These are phyloP conservation scores for Galeopsis tetrahit DNA, from an alignment of 257 asterid species.

Conservation along the genomic window DNA sequence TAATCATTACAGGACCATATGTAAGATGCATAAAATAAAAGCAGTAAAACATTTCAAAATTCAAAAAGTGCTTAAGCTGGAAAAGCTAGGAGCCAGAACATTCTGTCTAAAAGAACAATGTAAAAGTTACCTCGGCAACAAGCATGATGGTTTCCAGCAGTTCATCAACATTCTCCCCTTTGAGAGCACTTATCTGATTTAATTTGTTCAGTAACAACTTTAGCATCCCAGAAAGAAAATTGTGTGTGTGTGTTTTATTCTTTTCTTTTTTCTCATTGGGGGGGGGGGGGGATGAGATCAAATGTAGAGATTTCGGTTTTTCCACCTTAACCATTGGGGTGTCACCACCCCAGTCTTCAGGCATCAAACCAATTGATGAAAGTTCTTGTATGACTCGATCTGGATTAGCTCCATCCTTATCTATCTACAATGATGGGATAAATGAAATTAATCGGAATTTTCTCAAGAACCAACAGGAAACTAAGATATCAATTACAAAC, in stretches of 20 bases:
- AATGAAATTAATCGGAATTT: slow-evolving; percentile 27
- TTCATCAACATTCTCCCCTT: slow-evolving; percentile 92
- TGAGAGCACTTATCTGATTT: slow-evolving; percentile 93
- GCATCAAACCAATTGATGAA: slow-evolving; percentile 87
- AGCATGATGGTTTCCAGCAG: slow-evolving; percentile 96
- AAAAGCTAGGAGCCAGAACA: slow-evolving; percentile 23
- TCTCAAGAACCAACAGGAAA: slow-evolving; percentile 26
- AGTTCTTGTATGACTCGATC: slow-evolving; percentile 93
- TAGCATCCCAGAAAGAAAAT: slow-evolving; percentile 33
- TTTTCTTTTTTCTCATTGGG: background rate
- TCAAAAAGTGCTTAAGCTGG: background rate
- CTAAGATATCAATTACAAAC: slow-evolving; percentile 20
- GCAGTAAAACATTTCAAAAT: slow-evolving; percentile 27
- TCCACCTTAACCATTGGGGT: slow-evolving; percentile 88
- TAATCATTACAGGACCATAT: slow-evolving; percentile 24
- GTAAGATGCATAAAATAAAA: slow-evolving; percentile 12
- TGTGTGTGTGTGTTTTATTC: background rate
- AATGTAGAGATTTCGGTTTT: slow-evolving; percentile 35
- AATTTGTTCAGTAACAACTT: slow-evolving; percentile 34
- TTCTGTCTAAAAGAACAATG: slow-evolving; percentile 11
- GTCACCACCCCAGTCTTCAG: slow-evolving; percentile 99
- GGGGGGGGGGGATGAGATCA: slow-evolving; percentile 4
- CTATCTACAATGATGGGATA: slow-evolving; percentile 59
- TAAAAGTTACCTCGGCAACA: slow-evolving; percentile 85
- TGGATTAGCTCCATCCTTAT: slow-evolving; percentile 92